A percentile compares a stretch with the other conserved stretches of the same genome.
Conservation (phyloP, 83 land plant genomes). For the Thuja plicata region DNA sequence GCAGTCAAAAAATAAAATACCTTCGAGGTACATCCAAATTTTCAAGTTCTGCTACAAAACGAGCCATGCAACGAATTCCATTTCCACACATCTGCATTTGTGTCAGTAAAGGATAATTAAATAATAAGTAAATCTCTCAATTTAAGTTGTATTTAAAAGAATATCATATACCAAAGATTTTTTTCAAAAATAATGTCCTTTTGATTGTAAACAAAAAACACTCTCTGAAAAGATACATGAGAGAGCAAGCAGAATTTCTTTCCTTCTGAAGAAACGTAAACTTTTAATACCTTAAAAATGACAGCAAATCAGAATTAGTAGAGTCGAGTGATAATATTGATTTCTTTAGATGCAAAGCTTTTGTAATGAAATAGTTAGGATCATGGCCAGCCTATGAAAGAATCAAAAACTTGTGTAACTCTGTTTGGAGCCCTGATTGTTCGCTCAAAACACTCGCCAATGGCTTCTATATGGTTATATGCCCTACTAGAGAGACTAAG, state of each 20-base stretch:
- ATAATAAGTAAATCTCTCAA: not conserved
- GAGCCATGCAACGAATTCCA: constrained; percentile 98
- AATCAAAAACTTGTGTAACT: too few relatives aligned
- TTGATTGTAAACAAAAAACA: not conserved
- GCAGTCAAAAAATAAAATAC: constrained; percentile 26
- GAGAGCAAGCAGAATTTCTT: not conserved
- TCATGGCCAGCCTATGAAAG: too few relatives aligned
- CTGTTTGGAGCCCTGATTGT: too few relatives aligned
- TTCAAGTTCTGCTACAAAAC: constrained; percentile 89
- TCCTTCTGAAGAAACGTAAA: not conserved
- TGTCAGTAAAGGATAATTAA: constrained; percentile 12
- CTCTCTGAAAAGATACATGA: not conserved
- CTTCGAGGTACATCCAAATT: constrained; percentile 59
- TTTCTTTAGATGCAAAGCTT: too few relatives aligned
- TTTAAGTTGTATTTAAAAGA: not conserved
- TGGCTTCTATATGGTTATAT: too few relatives aligned
- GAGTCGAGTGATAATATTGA: too few relatives aligned
- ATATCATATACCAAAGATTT: not conserved
- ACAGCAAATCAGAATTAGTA: not conserved
- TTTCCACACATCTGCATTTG: constrained; percentile 95
- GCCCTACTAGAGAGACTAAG: too few relatives aligned
- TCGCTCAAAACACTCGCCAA: too few relatives aligned
- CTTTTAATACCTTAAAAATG: not conserved
- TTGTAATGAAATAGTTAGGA: too few relatives aligned
- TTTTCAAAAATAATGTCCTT: not conserved